Evolutionary conservation across 2,329 filamentous ascomycete genomes (phyloP).

Genomic region (Tolypocladium amazonense): DNA sequence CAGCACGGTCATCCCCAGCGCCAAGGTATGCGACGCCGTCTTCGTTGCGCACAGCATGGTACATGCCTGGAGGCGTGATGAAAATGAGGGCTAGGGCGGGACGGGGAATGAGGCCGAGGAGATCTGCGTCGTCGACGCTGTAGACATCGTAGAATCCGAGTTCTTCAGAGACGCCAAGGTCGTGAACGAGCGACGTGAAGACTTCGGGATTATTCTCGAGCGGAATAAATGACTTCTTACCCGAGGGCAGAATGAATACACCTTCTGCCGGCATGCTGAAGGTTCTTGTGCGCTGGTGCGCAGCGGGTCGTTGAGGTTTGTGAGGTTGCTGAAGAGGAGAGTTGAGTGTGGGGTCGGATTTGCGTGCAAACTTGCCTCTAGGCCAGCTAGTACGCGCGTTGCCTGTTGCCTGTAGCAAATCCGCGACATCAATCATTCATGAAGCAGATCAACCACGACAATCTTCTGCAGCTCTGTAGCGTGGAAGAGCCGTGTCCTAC

Average conservation of each 20-base stretch:
- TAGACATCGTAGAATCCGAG: conserved; percentile 76
- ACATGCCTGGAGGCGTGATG: conserved; percentile 54
- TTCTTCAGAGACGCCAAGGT: conserved; percentile 56
- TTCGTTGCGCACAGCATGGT: conserved; percentile 30
- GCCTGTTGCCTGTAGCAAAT: not conserved
- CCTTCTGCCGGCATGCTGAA: conserved; percentile 17
- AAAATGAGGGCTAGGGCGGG: conserved; percentile 69
- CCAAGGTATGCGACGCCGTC: conserved; percentile 12
- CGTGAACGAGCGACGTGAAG: conserved; percentile 61
- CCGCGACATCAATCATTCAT: not conserved
- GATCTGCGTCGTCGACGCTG: conserved; percentile 64
- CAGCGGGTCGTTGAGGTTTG: not conserved
- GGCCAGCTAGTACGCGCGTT: not conserved
- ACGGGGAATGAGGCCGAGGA: conserved; percentile 62
- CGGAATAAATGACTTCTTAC: conserved; percentile 26
- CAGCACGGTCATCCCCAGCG: conserved; percentile 14
- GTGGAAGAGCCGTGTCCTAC: not conserved
- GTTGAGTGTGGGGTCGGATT: not conserved
- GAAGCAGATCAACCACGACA: not conserved
- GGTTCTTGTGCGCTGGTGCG: not conserved
- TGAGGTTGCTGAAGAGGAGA: not conserved
- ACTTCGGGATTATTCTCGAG: conserved; percentile 61
- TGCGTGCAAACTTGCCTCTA: not conserved
- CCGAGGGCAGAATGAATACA: conserved; percentile 15
- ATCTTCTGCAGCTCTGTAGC: too few relatives aligned